phyloP scores from a whole-genome alignment of 495 filamentous ascomycete species.

The Neurospora sp. region DNA sequence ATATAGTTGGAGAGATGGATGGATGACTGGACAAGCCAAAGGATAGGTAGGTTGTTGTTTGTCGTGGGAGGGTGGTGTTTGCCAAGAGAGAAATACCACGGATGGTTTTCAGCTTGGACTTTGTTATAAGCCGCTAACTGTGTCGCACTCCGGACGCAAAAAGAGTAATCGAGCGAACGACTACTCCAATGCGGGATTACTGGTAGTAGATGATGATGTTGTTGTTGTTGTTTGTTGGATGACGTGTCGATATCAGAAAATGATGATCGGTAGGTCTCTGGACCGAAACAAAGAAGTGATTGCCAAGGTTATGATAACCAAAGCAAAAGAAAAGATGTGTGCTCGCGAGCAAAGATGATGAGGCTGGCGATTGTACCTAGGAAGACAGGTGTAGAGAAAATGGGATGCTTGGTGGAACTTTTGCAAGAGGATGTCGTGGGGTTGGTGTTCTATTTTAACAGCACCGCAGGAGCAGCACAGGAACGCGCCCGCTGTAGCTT shows the following conservation, averaged over 20 bases:
- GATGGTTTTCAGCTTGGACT: background rate
- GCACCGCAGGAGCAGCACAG: background rate
- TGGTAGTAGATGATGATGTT: background rate
- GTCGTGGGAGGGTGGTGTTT: background rate
- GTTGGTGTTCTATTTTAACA: background rate
- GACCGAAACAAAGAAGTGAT: background rate
- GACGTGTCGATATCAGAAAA: background rate
- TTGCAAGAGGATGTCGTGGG: background rate
- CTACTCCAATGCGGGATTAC: background rate
- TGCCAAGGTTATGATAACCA: background rate
- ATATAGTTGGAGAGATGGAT: background rate
- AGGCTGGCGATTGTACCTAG: background rate
- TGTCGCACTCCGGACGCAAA: background rate
- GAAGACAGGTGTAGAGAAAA: background rate
- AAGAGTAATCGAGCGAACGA: background rate
- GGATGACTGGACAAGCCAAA: background rate
- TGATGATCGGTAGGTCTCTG: background rate
- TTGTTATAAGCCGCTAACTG: background rate
- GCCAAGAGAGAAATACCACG: background rate
- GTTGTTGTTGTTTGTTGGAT: background rate
- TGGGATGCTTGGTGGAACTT: background rate
- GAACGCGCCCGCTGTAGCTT: background rate
- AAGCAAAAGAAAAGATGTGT: background rate
- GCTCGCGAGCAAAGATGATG: background rate
- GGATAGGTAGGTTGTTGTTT: background rate